These are phyloP conservation scores for Neofusicoccum umdonicola DNA, from an alignment of 2,329 filamentous ascomycete genomes.

Conservation along the genomic window DNA sequence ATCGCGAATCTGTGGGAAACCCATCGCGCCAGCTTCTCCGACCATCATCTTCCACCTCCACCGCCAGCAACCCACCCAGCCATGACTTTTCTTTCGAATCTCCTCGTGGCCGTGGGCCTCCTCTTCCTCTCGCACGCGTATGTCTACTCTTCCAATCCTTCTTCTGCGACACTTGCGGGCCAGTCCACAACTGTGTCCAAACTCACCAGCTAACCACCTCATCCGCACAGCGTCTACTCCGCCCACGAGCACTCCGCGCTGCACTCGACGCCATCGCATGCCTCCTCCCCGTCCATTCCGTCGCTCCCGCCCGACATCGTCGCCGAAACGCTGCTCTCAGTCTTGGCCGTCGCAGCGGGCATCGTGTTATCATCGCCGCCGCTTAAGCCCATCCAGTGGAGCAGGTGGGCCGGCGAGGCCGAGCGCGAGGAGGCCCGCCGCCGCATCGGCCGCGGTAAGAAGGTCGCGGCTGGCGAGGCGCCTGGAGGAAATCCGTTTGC, in stretches of 20 bases:
- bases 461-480: conserved; percentile 32
- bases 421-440: conserved; percentile 72
- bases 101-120: conserved; percentile 71
- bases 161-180: neutral
- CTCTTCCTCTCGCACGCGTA: conserved; percentile 85
- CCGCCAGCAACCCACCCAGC: neutral
- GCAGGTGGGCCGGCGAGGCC: conserved; percentile 78
- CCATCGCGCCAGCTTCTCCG: neutral
- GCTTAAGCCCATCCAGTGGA: conserved; percentile 81
- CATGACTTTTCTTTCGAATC: conserved; percentile 72
- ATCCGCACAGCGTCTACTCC: conserved; percentile 76
- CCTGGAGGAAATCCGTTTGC: conserved; percentile 68
- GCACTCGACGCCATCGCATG: conserved; percentile 44
- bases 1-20: neutral
- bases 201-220: neutral
- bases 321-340: conserved; percentile 78
- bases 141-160: conserved; percentile 18
- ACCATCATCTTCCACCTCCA: neutral
- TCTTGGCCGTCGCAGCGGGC: conserved; percentile 77
- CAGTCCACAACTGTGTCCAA: neutral
- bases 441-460: conserved; percentile 59
- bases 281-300: conserved; percentile 33
- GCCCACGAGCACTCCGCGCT: conserved; percentile 86
- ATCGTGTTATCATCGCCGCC: conserved; percentile 75
- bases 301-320: conserved; percentile 78